These are phyloP conservation scores for Pelargonium nanum DNA, from an alignment of 345 rosid species.

Conservation along the genomic window DNA sequence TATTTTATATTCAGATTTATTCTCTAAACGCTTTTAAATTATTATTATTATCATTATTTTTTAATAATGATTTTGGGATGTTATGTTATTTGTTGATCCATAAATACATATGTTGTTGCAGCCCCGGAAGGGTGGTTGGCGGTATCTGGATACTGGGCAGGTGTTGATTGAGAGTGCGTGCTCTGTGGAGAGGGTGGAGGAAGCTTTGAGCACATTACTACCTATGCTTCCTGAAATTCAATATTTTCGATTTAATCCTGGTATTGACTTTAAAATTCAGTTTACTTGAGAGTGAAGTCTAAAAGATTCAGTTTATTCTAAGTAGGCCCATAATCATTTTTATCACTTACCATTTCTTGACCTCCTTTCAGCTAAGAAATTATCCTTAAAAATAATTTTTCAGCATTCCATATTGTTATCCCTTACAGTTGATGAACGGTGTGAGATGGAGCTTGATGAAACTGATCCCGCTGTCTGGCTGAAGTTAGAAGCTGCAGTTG, in stretches of 20 bases:
- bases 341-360: background rate
- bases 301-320: background rate
- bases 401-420: slow-evolving; percentile 6
- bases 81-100: too few relatives aligned
- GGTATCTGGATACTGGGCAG: slow-evolving; percentile 95
- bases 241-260: slow-evolving; percentile 90
- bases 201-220: slow-evolving; percentile 87
- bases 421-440: slow-evolving; percentile 81
- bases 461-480: slow-evolving; percentile 96
- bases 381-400: too few relatives aligned
- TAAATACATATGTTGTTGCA: slow-evolving; percentile 15
- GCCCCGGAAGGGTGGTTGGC: slow-evolving; percentile 98
- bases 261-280: slow-evolving; percentile 17
- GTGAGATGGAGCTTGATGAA: slow-evolving; percentile 97
- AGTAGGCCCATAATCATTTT: background rate
- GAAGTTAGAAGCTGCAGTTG: slow-evolving; percentile 76
- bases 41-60: too few relatives aligned
- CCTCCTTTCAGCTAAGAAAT: background rate
- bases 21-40: too few relatives aligned
- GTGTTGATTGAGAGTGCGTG: slow-evolving; percentile 97
- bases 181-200: slow-evolving; percentile 96
- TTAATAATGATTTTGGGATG: too few relatives aligned
- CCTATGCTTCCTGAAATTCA: slow-evolving; percentile 92
- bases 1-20: too few relatives aligned
- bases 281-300: background rate